Percentiles rank a stretch among this genome's conserved stretches.
phyloP scores from a whole-genome alignment of 31 red algal genomes.

The Endocladia muricata region DNA sequence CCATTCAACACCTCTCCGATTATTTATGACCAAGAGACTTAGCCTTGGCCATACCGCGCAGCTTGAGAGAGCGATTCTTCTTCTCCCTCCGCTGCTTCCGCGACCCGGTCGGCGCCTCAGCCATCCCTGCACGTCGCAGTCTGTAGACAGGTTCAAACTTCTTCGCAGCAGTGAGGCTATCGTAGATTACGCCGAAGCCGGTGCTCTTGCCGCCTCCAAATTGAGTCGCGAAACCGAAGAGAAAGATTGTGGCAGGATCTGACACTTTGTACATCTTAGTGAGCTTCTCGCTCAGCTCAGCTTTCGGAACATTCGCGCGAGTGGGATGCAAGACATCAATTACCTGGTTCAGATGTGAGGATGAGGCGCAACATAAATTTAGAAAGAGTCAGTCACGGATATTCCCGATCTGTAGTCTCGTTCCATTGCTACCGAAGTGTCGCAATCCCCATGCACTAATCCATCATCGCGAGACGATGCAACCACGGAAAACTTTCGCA shows the following conservation, averaged over 20 bases:
- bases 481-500: no score
- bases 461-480: no score
- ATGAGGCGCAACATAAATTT: not conserved
- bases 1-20: no score
- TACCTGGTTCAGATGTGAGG: no score
- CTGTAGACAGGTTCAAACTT: slow-evolving; percentile 97
- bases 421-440: no score
- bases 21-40: slow-evolving; percentile 84
- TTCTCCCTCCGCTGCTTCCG: slow-evolving; percentile 94
- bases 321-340: slow-evolving; percentile 98
- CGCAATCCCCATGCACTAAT: no score
- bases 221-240: slow-evolving; percentile 93
- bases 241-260: slow-evolving; percentile 90
- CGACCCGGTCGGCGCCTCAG: slow-evolving; percentile 71
- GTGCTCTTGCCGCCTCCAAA: slow-evolving; percentile 97
- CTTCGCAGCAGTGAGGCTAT: slow-evolving; percentile 78
- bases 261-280: slow-evolving; percentile 99
- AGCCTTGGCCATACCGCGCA: slow-evolving; percentile 87
- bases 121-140: slow-evolving; percentile 84
- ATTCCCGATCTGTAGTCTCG: no score
- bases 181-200: slow-evolving; percentile 99
- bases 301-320: slow-evolving; percentile 84
- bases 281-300: slow-evolving; percentile 90
- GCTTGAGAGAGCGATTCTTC: slow-evolving; percentile 87
- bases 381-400: not conserved